Evolutionary conservation across 1,284 basidiomycete species (phyloP).

Genomic region (Moniliella sp.): DNA sequence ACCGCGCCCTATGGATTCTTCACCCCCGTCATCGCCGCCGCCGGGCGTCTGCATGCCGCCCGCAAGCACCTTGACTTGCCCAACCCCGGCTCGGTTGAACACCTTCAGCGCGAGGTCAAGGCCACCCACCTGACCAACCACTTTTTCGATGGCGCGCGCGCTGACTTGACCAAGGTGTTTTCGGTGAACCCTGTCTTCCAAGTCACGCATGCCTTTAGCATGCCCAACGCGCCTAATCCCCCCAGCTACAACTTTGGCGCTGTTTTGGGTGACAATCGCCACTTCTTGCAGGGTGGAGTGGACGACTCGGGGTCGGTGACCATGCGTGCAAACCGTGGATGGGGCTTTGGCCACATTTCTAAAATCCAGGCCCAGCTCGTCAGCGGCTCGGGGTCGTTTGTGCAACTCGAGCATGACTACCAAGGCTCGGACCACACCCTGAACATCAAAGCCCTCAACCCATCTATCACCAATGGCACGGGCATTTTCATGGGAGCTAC

Average conservation of each 20-base stretch:
- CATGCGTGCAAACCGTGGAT: conserved; percentile 70
- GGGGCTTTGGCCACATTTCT: conserved; percentile 56
- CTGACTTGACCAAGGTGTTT: conserved; percentile 81
- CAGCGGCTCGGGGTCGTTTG: not conserved
- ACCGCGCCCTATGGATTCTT: too few relatives aligned
- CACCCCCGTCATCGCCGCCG: too few relatives aligned
- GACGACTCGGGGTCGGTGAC: conserved; percentile 81
- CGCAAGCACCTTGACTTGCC: conserved; percentile 14
- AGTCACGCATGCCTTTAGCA: conserved; percentile 84
- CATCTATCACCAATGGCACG: conserved; percentile 60
- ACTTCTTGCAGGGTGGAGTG: conserved; percentile 75
- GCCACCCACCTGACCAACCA: too few relatives aligned
- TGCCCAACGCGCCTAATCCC: conserved; percentile 44
- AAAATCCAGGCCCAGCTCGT: conserved; percentile 74
- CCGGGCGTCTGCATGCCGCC: too few relatives aligned
- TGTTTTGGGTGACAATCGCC: conserved; percentile 77
- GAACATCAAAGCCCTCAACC: conserved; percentile 78
- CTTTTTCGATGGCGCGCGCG: conserved; percentile 88
- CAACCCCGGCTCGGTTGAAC: conserved; percentile 27
- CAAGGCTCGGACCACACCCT: conserved; percentile 67
- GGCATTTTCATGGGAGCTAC: conserved; percentile 89
- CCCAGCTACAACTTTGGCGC: conserved; percentile 71
- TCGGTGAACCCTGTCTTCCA: conserved; percentile 89
- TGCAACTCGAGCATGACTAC: conserved; percentile 85
- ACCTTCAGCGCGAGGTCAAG: conserved; percentile 30